Evolutionary conservation across 768 basidiomycete genomes (phyloP), one percentile per base, ranked within the genome.

Genomic region (Psilocybe tampanensis): DNA sequence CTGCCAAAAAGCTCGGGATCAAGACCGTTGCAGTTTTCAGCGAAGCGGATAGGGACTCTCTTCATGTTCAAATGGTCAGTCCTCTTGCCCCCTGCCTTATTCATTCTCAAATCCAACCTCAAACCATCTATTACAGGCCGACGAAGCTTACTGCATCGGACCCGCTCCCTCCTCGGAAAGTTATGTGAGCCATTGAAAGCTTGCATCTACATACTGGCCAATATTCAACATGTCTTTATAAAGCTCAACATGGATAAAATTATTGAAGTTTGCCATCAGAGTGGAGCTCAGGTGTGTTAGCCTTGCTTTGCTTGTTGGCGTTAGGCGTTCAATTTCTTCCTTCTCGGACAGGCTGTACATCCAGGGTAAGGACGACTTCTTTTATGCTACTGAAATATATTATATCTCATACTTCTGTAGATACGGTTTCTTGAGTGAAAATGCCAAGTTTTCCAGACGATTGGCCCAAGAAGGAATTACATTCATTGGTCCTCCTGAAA

Each of bases 341-440:
- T 8, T 17, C 18, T 15, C 2, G 8, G 15, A 39, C 15, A 94
- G 90, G 95, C 94, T 0, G 88, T 98, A 19, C 95, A 98, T 70
- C 95, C 95, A 3, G 95, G 95, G 81, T 94, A 82, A 58, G n/a
- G n/a, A 33, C 24, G 43, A 33, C 9, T 51, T 44, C 18, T 45
- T 15, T 44, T 19, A 56, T 15, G 21, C 8, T 26, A 5, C 9
- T 29, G 29, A 29, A 29, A 29, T 29, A 29, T 29, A 5, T 9
- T 5, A 9, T 9, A 29, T 5, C 29, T 29, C 29, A 29, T 4
- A 5, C 9, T 4, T 29, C 9, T 42, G 18, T 50, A 90, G 90
- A 21, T 94, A 93, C 67, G 93, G 93, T 3, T 97, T 98, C 71
- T 71, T 97, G 59, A 95, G 94, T 64, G 95, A 97, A 74, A 97